A percentile compares a stretch with the other conserved stretches of the same genome.
These are phyloP conservation scores for Capillidium rhysosporum DNA, from an alignment of 371 early-diverging fungal genomes.

Conservation along the genomic window DNA sequence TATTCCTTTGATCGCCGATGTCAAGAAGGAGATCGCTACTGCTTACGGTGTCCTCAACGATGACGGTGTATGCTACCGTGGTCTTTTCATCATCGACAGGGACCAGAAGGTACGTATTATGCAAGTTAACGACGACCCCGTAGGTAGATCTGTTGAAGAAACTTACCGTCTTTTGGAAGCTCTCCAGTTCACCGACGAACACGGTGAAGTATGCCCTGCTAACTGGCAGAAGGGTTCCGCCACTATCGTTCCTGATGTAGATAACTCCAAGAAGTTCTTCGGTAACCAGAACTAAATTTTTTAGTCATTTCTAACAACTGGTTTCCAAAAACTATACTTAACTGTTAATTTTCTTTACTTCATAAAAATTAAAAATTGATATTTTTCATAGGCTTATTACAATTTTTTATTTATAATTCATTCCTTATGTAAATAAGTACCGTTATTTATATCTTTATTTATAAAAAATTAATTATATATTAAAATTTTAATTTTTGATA, in stretches of 20 bases:
- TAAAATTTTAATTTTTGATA: no score
- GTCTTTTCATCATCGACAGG: slow-evolving; percentile 87
- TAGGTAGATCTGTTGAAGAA: slow-evolving; percentile 94
- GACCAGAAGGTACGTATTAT: slow-evolving; percentile 56
- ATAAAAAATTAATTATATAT: no score
- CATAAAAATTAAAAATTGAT: no score
- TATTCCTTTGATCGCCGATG: slow-evolving; percentile 20
- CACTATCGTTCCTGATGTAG: slow-evolving; percentile 7
- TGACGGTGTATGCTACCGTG: slow-evolving; percentile 37
- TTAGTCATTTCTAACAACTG: no score
- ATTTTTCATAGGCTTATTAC: no score
- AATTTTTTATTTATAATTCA: no score
- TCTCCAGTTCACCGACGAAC: slow-evolving; percentile 72
- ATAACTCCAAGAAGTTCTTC: slow-evolving; percentile 9
- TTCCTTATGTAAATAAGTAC: no score
- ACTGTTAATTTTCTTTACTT: no score
- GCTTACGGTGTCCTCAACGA: slow-evolving; percentile 52
- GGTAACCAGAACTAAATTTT: neutral
- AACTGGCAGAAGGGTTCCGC: slow-evolving; percentile 59
- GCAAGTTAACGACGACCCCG: slow-evolving; percentile 59
- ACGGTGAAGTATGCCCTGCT: slow-evolving; percentile 53
- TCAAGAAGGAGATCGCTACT: slow-evolving; percentile 40
- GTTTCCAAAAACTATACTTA: no score
- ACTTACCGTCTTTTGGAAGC: slow-evolving; percentile 89
- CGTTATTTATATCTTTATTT: no score